Evolutionary conservation across 805 yeast species (phyloP).

Genomic region (Yueomyces sinensis): DNA sequence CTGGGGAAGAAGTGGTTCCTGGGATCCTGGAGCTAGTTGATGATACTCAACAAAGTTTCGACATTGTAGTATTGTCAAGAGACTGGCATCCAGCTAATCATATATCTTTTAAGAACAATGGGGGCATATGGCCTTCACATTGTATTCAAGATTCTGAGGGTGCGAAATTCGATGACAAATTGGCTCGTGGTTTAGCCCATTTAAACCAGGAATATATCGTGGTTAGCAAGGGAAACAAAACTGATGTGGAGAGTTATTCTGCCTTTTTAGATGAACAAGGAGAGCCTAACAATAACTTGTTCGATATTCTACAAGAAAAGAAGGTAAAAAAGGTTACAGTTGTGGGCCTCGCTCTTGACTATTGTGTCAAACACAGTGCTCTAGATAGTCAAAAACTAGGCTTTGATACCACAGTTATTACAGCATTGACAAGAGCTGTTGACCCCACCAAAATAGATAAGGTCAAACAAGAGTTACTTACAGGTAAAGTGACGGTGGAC

Average conservation of each 20-base stretch:
- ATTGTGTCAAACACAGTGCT: conserved; percentile 71
- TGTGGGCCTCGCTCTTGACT: conserved; percentile 81
- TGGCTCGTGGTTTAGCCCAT: conserved; percentile 1
- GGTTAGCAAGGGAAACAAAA: conserved; percentile 58
- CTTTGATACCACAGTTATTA: conserved; percentile 47
- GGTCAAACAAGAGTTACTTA: conserved; percentile 1
- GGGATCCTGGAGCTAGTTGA: conserved; percentile 33
- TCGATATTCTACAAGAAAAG: conserved; percentile 30
- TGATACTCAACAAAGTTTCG: conserved; percentile 42
- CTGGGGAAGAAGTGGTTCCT: conserved; percentile 47
- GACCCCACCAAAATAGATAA: conserved; percentile 27
- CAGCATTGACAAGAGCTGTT: conserved; percentile 44
- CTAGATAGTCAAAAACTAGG: conserved; percentile 52
- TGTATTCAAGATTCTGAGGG: conserved; percentile 69
- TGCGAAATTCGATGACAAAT: conserved; percentile 32
- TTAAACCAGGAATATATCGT: conserved; percentile 22
- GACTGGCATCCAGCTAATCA: conserved; percentile 86
- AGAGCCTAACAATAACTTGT: conserved; percentile 53
- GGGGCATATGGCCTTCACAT: conserved; percentile 70
- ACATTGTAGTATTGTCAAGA: conserved; percentile 53
- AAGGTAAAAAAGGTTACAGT: conserved; percentile 49
- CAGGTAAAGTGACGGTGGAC: not conserved
- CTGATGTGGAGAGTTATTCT: conserved; percentile 75
- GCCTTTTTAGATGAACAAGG: conserved; percentile 77
- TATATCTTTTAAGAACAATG: conserved; percentile 65